Conservation (phyloP, 2,329 filamentous ascomycete genomes). For the Epichloe uncinata region DNA sequence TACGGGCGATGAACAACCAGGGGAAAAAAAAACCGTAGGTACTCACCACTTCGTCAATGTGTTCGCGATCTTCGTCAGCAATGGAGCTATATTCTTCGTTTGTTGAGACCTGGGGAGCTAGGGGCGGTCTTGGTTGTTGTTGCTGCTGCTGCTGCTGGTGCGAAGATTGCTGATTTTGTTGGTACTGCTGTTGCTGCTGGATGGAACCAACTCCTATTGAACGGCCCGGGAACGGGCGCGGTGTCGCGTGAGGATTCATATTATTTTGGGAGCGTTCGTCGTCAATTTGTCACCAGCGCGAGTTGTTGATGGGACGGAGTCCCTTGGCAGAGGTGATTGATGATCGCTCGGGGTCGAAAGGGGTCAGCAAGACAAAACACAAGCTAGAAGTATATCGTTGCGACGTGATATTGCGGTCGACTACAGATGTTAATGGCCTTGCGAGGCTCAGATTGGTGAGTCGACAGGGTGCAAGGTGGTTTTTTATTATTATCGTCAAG, state of each 20-base stretch:
- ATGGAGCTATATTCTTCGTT: conserved; percentile 34
- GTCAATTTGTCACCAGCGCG: background rate
- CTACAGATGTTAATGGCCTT: background rate
- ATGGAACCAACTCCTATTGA: conserved; percentile 19
- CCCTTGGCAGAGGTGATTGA: no score
- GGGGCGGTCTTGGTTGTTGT: conserved; percentile 15
- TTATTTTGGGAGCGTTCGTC: background rate
- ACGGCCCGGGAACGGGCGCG: conserved; percentile 23
- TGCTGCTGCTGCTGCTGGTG: conserved; percentile 8
- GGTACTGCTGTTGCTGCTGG: conserved; percentile 19
- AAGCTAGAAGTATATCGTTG: background rate
- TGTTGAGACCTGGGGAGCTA: conserved; percentile 21
- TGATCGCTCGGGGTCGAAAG: background rate
- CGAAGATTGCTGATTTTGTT: conserved; percentile 19
- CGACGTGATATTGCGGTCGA: background rate
- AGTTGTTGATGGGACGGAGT: no score
- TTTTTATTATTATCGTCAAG: background rate
- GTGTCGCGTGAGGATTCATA: conserved; percentile 27
- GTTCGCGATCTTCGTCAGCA: conserved; percentile 79
- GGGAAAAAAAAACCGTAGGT: background rate
- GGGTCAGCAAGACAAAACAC: background rate
- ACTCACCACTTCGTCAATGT: conserved; percentile 85
- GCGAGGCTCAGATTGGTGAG: background rate
- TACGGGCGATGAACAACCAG: no score
- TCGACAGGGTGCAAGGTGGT: background rate